phyloP scores from a whole-genome alignment of 257 asterid species.

The Gardenia jasminoides region DNA sequence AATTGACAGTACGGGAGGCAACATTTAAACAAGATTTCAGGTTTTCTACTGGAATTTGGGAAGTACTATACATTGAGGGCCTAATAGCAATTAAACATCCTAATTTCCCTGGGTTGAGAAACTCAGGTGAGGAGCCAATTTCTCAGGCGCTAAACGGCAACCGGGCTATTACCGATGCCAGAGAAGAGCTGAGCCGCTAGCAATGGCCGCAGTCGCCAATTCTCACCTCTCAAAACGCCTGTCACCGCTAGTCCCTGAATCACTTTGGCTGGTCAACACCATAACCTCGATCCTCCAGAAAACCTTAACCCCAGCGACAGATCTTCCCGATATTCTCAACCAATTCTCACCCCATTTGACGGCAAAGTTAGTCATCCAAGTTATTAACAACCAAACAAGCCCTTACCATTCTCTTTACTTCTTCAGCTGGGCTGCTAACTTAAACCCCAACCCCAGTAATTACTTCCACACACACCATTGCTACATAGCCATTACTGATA shows the following conservation, averaged over 20 bases:
- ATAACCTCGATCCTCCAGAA: constrained; percentile 34
- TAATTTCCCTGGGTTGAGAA: neutral
- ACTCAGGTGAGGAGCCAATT: too few species aligned
- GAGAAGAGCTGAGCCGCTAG: too few species aligned
- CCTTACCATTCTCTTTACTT: constrained; percentile 52
- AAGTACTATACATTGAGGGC: too few species aligned
- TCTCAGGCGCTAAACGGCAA: too few species aligned
- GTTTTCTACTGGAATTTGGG: too few species aligned
- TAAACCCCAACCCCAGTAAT: constrained; percentile 31
- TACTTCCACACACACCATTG: constrained; percentile 38
- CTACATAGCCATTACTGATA: constrained; percentile 47
- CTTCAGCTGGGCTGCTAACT: constrained; percentile 49
- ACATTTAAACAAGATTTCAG: too few species aligned
- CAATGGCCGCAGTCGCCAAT: neutral
- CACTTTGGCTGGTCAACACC: constrained; percentile 17
- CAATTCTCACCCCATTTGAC: constrained; percentile 39
- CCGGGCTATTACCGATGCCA: neutral
- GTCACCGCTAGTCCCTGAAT: neutral
- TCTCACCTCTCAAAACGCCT: constrained; percentile 14
- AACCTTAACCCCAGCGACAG: constrained; percentile 28
- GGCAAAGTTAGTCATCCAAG: constrained; percentile 31
- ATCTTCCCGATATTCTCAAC: constrained; percentile 32
- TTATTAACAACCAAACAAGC: constrained; percentile 29
- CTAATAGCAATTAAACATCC: neutral
- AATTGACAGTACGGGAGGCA: too few species aligned